Conservation (phyloP, 2,329 filamentous ascomycete species). For the Arthrinium phaeospermum region DNA sequence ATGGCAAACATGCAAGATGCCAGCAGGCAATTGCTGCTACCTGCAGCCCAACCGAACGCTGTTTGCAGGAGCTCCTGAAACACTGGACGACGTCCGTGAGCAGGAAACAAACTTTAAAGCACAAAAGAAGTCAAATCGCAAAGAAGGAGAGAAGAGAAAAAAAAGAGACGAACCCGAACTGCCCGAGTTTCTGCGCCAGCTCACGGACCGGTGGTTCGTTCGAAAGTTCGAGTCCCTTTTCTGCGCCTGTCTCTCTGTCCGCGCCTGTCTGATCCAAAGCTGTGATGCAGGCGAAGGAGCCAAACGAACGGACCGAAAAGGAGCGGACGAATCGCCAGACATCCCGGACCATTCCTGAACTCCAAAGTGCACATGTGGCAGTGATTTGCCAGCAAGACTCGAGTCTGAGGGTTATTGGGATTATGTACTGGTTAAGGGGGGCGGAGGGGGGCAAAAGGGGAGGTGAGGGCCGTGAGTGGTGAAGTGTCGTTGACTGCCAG, state of each 20-base stretch:
- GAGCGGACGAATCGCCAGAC: background rate
- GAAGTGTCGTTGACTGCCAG: background rate
- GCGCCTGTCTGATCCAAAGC: background rate
- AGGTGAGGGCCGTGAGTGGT: background rate
- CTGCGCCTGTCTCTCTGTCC: background rate
- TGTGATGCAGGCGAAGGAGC: background rate
- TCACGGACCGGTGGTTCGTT: constrained; percentile 12
- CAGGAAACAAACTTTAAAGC: background rate
- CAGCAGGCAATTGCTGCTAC: background rate
- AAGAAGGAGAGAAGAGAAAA: background rate
- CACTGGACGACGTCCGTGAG: constrained; percentile 6
- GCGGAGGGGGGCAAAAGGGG: no score
- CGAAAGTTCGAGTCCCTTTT: constrained; percentile 7
- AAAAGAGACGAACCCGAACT: background rate
- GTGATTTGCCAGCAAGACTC: background rate
- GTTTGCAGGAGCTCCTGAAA: constrained; percentile 11
- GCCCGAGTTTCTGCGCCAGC: constrained; percentile 11
- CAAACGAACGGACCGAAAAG: constrained; percentile 10
- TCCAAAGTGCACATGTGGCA: background rate
- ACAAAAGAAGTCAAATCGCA: background rate
- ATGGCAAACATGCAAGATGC: constrained; percentile 17
- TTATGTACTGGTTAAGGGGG: no score
- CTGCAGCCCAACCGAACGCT: background rate
- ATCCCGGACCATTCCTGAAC: constrained; percentile 1
- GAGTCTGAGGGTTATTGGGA: background rate